A percentile compares a stretch with the other conserved stretches of the same genome.
Evolutionary conservation across 2,329 filamentous ascomycete species (phyloP).

Genomic region (Drechmeria coniospora): DNA sequence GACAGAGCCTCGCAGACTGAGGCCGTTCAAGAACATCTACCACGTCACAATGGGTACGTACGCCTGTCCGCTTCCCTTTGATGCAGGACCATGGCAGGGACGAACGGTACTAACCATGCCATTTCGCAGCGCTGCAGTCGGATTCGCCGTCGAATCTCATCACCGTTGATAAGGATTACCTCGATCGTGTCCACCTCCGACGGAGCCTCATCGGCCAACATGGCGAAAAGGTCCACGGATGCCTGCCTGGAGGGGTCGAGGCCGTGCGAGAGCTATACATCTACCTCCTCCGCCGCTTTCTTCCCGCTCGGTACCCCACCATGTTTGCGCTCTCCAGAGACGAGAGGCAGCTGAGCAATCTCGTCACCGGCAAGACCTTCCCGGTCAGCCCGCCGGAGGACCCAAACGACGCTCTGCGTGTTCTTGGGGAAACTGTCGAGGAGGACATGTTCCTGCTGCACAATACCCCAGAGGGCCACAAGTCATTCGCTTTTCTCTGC

Average conservation of each 20-base stretch:
- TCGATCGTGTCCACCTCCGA: slow-evolving; percentile 24
- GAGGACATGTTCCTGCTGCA: slow-evolving; percentile 38
- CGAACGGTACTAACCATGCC: background rate
- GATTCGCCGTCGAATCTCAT: slow-evolving; percentile 33
- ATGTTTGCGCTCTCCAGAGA: slow-evolving; percentile 26
- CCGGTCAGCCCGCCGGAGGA: slow-evolving; percentile 15
- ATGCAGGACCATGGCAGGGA: no score
- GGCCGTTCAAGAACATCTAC: slow-evolving; percentile 36
- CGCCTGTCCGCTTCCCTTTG: slow-evolving; percentile 1
- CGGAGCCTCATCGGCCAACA: slow-evolving; percentile 23
- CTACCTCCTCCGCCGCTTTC: slow-evolving; percentile 29
- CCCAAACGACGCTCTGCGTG: slow-evolving; percentile 18
- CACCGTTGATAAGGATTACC: slow-evolving; percentile 35
- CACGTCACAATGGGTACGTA: slow-evolving; percentile 40
- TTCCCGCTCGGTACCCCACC: slow-evolving; percentile 31
- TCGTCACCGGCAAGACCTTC: slow-evolving; percentile 17
- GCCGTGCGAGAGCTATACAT: slow-evolving; percentile 33
- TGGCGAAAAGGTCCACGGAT: slow-evolving; percentile 24
- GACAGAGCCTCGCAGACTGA: slow-evolving; percentile 21
- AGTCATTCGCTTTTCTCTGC: slow-evolving; percentile 31
- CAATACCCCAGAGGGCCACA: slow-evolving; percentile 25
- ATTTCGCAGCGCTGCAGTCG: slow-evolving; percentile 23
- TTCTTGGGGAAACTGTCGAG: slow-evolving; percentile 34
- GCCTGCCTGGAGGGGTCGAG: slow-evolving; percentile 20
- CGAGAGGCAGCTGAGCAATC: slow-evolving; percentile 21